A percentile compares a stretch with the other conserved stretches of the same genome.
Conservation (phyloP, 23 red algal species). For the Gracilaria gracilis region DNA sequence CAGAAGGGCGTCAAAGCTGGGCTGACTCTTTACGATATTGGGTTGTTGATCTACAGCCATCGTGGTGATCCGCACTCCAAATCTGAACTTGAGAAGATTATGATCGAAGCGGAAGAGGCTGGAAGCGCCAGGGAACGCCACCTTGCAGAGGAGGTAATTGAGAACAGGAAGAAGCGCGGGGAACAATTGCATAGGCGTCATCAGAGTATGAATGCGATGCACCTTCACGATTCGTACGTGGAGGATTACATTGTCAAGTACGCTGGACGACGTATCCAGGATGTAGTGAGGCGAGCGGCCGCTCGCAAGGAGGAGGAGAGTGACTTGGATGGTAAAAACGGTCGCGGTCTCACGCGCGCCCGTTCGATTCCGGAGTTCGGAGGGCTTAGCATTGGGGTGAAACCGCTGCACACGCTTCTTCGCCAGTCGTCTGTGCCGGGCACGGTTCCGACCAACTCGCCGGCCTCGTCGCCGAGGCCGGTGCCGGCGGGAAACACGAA, state of each 20-base stretch:
- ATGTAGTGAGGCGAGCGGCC: slow-evolving; percentile 25
- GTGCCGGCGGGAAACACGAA: background rate
- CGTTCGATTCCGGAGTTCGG: slow-evolving; percentile 72
- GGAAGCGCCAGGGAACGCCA: slow-evolving; percentile 54
- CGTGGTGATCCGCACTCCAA: slow-evolving; percentile 54
- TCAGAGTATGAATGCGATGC: slow-evolving; percentile 58
- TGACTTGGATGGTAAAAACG: background rate
- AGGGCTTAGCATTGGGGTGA: slow-evolving; percentile 31
- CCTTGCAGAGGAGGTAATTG: slow-evolving; percentile 33
- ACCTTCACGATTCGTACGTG: slow-evolving; percentile 39
- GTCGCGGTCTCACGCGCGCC: slow-evolving; percentile 25
- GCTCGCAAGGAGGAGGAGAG: slow-evolving; percentile 50
- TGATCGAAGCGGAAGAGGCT: slow-evolving; percentile 70
- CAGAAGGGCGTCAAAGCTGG: slow-evolving; percentile 74
- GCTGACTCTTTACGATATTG: slow-evolving; percentile 93
- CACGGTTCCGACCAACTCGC: slow-evolving; percentile 14
- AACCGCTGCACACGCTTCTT: slow-evolving; percentile 55
- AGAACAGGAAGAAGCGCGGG: slow-evolving; percentile 10
- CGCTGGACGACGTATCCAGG: slow-evolving; percentile 53
- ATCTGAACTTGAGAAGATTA: slow-evolving; percentile 76
- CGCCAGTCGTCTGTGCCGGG: slow-evolving; percentile 12
- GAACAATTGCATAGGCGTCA: slow-evolving; percentile 51
- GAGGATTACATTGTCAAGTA: slow-evolving; percentile 73
- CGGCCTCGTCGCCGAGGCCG: slow-evolving; percentile 9
- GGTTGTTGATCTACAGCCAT: slow-evolving; percentile 78